A percentile compares a stretch with the other conserved stretches of the same genome.
phyloP scores from a whole-genome alignment of 78 protist species.

The Diacronema lutheri region DNA sequence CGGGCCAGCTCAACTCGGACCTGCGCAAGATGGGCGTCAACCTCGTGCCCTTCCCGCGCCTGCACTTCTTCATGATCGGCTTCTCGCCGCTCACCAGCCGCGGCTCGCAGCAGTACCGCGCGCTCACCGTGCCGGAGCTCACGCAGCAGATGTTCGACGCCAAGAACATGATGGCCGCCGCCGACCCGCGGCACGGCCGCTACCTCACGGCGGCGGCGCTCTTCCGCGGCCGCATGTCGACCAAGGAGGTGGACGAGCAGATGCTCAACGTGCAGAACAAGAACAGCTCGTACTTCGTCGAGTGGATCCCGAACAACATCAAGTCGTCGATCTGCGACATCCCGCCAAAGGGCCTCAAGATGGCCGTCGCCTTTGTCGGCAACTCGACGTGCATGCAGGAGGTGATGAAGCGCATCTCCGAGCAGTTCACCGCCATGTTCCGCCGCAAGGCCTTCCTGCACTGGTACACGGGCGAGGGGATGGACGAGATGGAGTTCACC shows the following conservation, averaged over 20 bases:
- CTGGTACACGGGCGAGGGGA: conserved; percentile 99
- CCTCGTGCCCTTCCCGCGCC: conserved; percentile 98
- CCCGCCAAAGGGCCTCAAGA: conserved; percentile 95
- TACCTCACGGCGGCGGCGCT: conserved; percentile 95
- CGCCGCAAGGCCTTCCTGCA: conserved; percentile 98
- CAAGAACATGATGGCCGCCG: conserved; percentile 98
- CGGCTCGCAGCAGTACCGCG: conserved; percentile 77
- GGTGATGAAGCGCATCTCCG: conserved; percentile 93
- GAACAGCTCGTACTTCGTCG: conserved; percentile 93
- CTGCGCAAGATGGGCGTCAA: conserved; percentile 97
- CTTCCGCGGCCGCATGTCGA: conserved; percentile 94
- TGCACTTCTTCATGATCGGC: conserved; percentile 97
- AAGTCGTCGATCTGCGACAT: conserved; percentile 95
- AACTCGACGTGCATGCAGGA: conserved; percentile 97
- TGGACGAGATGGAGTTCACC: conserved; percentile 99
- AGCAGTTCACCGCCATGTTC: conserved; percentile 97
- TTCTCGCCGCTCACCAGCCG: conserved; percentile 93
- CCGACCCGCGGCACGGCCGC: conserved; percentile 97
- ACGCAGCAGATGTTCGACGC: conserved; percentile 98
- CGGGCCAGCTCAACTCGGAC: conserved; percentile 97
- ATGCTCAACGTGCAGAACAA: conserved; percentile 91
- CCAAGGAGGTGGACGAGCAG: conserved; percentile 97
- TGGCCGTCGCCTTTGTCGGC: conserved; percentile 95
- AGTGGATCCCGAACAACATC: conserved; percentile 99
- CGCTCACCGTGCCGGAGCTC: conserved; percentile 93